These are phyloP conservation scores for Pestalotiopsis sp. DNA, from an alignment of 2,329 filamentous ascomycete species.

Conservation along the genomic window DNA sequence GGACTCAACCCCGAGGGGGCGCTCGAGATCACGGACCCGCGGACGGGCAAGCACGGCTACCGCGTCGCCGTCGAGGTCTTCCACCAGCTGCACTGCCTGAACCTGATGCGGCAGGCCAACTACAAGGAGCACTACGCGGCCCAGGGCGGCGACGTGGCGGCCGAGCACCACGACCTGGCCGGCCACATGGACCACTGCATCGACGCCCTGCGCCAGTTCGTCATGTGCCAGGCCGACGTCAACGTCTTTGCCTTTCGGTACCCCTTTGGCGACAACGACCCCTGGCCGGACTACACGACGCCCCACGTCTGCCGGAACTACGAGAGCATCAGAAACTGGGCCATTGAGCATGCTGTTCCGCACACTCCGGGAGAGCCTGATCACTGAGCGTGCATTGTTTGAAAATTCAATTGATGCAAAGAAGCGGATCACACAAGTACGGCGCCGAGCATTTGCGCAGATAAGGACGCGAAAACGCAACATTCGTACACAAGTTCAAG, in stretches of 20 bases:
- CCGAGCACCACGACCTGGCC: slow-evolving; percentile 41
- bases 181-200: slow-evolving; percentile 57
- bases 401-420: too few relatives aligned
- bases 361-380: slow-evolving; percentile 31
- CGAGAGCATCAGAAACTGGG: slow-evolving; percentile 53
- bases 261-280: slow-evolving; percentile 46
- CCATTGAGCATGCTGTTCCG: slow-evolving; percentile 50
- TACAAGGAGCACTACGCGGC: slow-evolving; percentile 51
- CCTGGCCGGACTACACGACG: slow-evolving; percentile 59
- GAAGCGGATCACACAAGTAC: neutral
- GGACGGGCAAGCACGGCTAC: slow-evolving; percentile 59
- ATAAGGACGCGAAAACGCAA: neutral
- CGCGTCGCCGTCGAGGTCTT: slow-evolving; percentile 62
- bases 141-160: slow-evolving; percentile 50
- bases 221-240: slow-evolving; percentile 58
- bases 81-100: slow-evolving; percentile 57
- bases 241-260: slow-evolving; percentile 58
- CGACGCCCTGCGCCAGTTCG: slow-evolving; percentile 52
- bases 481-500: neutral
- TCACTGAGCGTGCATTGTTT: slow-evolving; percentile 19
- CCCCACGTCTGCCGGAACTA: slow-evolving; percentile 58
- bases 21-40: slow-evolving; percentile 57
- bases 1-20: slow-evolving; percentile 52
- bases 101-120: slow-evolving; percentile 48
- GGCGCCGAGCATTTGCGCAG: neutral